Conservation (phyloP, 495 filamentous ascomycete genomes). For the Hypoxylon trugodes region DNA sequence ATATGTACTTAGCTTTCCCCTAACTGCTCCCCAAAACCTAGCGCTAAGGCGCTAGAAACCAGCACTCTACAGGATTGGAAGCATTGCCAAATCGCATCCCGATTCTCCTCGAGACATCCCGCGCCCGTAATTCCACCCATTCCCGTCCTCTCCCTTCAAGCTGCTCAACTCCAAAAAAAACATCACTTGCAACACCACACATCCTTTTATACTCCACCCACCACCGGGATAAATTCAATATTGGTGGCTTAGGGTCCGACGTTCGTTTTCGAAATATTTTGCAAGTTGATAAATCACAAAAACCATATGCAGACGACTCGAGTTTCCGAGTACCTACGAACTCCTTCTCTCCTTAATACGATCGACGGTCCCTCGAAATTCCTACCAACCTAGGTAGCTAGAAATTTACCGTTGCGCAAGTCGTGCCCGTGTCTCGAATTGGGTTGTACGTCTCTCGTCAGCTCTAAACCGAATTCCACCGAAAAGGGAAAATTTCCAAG, state of each 20-base stretch:
- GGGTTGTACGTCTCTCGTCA: slow-evolving; percentile 1
- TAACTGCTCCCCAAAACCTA: slow-evolving; percentile 22
- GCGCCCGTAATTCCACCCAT: slow-evolving; percentile 23
- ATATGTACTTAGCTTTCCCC: background rate
- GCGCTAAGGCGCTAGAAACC: slow-evolving; percentile 13
- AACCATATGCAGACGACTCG: background rate
- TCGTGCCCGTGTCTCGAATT: slow-evolving; percentile 26
- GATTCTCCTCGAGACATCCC: slow-evolving; percentile 30
- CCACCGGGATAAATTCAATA: slow-evolving; percentile 4
- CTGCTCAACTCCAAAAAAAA: slow-evolving; percentile 14
- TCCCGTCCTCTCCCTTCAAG: slow-evolving; percentile 16
- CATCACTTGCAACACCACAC: slow-evolving; percentile 20
- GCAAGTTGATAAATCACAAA: background rate
- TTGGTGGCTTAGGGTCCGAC: slow-evolving; percentile 23
- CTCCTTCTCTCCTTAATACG: slow-evolving; percentile 33
- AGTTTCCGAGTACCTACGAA: slow-evolving; percentile 17
- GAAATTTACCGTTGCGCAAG: slow-evolving; percentile 24
- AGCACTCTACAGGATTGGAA: slow-evolving; percentile 7
- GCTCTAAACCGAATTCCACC: slow-evolving; percentile 10
- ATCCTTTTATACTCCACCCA: slow-evolving; percentile 18
- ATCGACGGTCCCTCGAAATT: slow-evolving; percentile 28
- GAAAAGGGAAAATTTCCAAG: too few species aligned
- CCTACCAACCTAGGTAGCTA: slow-evolving; percentile 26
- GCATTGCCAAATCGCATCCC: slow-evolving; percentile 41
- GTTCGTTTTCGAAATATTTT: slow-evolving; percentile 35